phyloP scores from a whole-genome alignment of 768 basidiomycete species.

The Guyanaporus albipodus region DNA sequence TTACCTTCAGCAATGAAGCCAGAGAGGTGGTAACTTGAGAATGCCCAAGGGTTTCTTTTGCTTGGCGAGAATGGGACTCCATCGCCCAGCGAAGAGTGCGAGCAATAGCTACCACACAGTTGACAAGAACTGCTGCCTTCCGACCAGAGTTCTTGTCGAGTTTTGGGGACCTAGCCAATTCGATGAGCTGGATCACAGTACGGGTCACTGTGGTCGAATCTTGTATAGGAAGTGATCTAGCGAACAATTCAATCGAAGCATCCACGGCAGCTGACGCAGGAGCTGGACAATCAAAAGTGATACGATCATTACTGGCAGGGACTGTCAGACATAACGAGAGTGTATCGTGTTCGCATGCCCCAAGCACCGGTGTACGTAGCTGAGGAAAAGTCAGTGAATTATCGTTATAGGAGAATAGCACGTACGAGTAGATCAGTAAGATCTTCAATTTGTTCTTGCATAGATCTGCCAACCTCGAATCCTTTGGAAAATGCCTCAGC shows the following conservation, averaged over 20 bases:
- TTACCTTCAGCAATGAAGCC: conserved; percentile 74
- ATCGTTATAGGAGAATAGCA: not conserved
- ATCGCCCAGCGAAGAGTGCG: conserved; percentile 61
- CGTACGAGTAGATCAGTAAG: conserved; percentile 75
- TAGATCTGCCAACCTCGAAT: conserved; percentile 41
- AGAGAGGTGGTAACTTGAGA: conserved; percentile 57
- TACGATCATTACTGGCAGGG: conserved; percentile 42
- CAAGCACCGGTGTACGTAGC: conserved; percentile 68
- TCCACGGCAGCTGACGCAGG: conserved; percentile 82
- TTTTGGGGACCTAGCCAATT: conserved; percentile 67
- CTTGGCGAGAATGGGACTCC: conserved; percentile 49
- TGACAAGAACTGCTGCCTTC: conserved; percentile 78
- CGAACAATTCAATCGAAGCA: conserved; percentile 83
- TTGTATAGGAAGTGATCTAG: conserved; percentile 74
- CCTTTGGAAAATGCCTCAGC: conserved; percentile 23
- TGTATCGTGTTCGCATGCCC: conserved; percentile 84
- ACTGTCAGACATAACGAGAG: conserved; percentile 61
- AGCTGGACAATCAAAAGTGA: conserved; percentile 61
- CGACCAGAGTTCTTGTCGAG: conserved; percentile 86
- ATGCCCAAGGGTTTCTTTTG: conserved; percentile 64
- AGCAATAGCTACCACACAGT: conserved; percentile 71
- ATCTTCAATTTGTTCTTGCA: conserved; percentile 77
- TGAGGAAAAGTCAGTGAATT: conserved; percentile 8
- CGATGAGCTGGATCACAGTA: conserved; percentile 55
- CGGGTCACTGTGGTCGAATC: conserved; percentile 56